Evolutionary conservation across 139 green algal species (phyloP).

Genomic region (Chlorella sp.): DNA sequence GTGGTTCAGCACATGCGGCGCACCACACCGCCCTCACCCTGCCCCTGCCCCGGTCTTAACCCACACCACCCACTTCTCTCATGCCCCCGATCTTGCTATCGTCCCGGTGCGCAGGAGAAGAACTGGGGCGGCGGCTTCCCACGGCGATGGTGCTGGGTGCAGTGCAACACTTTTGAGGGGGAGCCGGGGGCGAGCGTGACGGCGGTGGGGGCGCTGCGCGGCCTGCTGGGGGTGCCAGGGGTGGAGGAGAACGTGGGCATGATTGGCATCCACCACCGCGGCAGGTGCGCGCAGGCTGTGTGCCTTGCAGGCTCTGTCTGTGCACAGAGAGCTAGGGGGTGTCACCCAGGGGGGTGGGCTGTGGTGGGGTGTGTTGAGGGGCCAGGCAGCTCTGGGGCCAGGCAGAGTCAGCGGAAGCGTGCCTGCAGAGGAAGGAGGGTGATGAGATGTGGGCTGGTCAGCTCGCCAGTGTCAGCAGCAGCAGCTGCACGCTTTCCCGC

Average conservation of each 20-base stretch:
- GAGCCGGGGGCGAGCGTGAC: constrained; percentile 79
- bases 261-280: constrained; percentile 83
- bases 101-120: constrained; percentile 82
- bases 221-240: constrained; percentile 69
- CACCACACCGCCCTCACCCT: too few relatives aligned
- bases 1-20: too few relatives aligned
- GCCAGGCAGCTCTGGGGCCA: too few relatives aligned
- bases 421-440: too few relatives aligned
- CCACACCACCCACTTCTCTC: not conserved
- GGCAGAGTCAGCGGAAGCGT: too few relatives aligned
- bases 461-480: not conserved
- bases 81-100: not conserved
- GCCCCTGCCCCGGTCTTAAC: too few relatives aligned
- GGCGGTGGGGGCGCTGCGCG: constrained; percentile 74
- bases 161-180: constrained; percentile 94
- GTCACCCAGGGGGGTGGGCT: not conserved
- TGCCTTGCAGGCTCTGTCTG: too few relatives aligned
- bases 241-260: constrained; percentile 93
- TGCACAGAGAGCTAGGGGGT: too few relatives aligned
- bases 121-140: constrained; percentile 99
- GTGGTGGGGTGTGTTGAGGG: not conserved
- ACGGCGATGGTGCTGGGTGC: constrained; percentile 91
- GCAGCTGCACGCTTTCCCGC: not conserved
- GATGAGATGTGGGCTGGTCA: not conserved
- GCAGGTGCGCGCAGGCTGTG: constrained; percentile 1